Evolutionary conservation across 2,329 filamentous ascomycete genomes (phyloP), one percentile per base, ranked within the genome.

Genomic region (Colletotrichum sp.): DNA sequence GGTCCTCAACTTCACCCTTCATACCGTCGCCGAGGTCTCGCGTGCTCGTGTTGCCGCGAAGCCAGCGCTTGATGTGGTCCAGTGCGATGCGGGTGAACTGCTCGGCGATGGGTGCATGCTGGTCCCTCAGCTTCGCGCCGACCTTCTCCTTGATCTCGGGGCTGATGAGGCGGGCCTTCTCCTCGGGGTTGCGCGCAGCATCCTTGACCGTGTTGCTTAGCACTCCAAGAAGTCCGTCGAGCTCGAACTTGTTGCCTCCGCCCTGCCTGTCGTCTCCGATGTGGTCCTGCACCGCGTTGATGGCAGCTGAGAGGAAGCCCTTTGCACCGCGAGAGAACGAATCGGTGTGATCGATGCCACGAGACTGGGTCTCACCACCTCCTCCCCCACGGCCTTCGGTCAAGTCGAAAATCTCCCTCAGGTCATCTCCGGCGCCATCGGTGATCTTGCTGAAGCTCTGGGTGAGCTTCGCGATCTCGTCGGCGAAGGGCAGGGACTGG

Each of bases 131-230:
- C 79, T 85, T 86, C 7, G 77, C 79, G 39, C 83, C 85, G 60
- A 88, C 84, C 64, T 83, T 82, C 26, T 87, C 86, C 78, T 87
- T 88, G 82, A 88, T 88, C 80, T 88, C 86, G 5, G 86, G 86
- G 55, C 82, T 86, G 71, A 88, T 88, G 63, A 83, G 71, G 6
- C 86, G 86, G 0, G 86, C 86, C 71, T 86, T 88, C 63, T 87
- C 86, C 75, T 88, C 86, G 0, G 86, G 86, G 75, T 87, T 87
- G n/a, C 85, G 83, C 3, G 86, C 81, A 14, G 84, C 84, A 18
- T 88, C 86, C 74, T 87, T 87, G 71, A 88, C 82, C 1, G 85
- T 87, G 75, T 81, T 82, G 79, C 85, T 88, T 14, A 88, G 75
- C 0, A 86, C 81, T 2, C 86, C 86, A 1, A 88, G 81, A 2